A percentile compares a stretch with the other conserved stretches of the same genome.
These are phyloP conservation scores for Theileria orientalis DNA, from an alignment of 169 alveolate species.

Conservation along the genomic window DNA sequence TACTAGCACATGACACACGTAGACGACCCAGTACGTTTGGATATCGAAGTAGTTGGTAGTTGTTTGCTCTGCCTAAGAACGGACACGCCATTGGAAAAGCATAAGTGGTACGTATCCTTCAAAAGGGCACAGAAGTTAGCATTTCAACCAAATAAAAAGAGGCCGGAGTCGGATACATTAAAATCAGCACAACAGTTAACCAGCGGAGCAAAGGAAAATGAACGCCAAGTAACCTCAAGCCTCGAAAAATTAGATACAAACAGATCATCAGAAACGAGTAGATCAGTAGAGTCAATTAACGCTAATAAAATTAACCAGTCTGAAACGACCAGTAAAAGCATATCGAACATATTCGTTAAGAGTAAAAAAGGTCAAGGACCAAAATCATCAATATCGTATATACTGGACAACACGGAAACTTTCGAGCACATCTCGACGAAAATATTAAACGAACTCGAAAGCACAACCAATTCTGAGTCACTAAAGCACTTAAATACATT, in stretches of 20 bases:
- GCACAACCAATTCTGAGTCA: slow-evolving; percentile 46
- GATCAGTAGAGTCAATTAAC: not conserved
- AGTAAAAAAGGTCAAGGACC: slow-evolving; percentile 70
- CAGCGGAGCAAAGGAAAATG: not conserved
- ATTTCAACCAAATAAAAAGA: slow-evolving; percentile 42
- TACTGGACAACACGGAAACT: slow-evolving; percentile 67
- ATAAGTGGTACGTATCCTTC: slow-evolving; percentile 76
- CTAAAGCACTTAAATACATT: slow-evolving; percentile 57
- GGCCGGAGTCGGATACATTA: slow-evolving; percentile 18
- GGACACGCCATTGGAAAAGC: slow-evolving; percentile 73
- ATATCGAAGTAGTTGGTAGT: slow-evolving; percentile 73
- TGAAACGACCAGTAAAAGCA: not conserved
- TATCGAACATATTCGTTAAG: slow-evolving; percentile 68
- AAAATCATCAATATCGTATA: slow-evolving; percentile 70
- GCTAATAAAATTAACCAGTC: not conserved
- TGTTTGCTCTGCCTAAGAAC: slow-evolving; percentile 74
- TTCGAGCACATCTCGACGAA: slow-evolving; percentile 68
- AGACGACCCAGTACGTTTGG: slow-evolving; percentile 78
- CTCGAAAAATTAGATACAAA: not conserved
- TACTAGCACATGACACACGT: no score
- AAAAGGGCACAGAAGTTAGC: slow-evolving; percentile 69
- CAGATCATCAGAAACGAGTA: not conserved
- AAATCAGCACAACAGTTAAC: not conserved
- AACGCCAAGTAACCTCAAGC: not conserved
- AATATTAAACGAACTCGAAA: slow-evolving; percentile 60